These are phyloP conservation scores for Musa acuminata DNA, from an alignment of 176 grass and related monocot genomes.

Conservation along the genomic window DNA sequence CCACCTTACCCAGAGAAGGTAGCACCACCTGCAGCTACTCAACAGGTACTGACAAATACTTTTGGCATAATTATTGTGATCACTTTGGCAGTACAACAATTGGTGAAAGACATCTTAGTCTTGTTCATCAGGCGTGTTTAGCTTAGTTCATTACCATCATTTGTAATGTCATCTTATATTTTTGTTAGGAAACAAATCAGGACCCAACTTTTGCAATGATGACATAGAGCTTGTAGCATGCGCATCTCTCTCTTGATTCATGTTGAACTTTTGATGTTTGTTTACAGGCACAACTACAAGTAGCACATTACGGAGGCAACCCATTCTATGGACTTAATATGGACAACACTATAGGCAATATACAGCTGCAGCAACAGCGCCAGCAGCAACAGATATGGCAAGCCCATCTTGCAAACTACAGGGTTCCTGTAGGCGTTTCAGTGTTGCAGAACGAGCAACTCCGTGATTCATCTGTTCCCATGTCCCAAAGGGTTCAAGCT, in stretches of 20 bases:
- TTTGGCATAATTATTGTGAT: background rate
- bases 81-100: background rate
- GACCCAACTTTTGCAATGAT: background rate
- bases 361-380: constrained; percentile 3
- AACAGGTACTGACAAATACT: background rate
- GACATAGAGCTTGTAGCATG: background rate
- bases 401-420: background rate
- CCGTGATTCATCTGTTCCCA: background rate
- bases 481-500: background rate
- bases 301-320: background rate
- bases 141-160: background rate
- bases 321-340: background rate
- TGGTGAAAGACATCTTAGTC: background rate
- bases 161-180: background rate
- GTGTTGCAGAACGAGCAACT: background rate
- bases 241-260: background rate
- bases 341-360: constrained; percentile 1
- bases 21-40: background rate
- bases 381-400: constrained; percentile 11
- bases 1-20: background rate
- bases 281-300: constrained; percentile 1
- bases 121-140: background rate
- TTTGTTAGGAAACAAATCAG: background rate
- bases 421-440: background rate
- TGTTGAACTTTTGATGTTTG: background rate